Evolutionary conservation across 305 asterid genomes (phyloP), one percentile per base, ranked within the genome.

Genomic region (Solanum hybrid): DNA sequence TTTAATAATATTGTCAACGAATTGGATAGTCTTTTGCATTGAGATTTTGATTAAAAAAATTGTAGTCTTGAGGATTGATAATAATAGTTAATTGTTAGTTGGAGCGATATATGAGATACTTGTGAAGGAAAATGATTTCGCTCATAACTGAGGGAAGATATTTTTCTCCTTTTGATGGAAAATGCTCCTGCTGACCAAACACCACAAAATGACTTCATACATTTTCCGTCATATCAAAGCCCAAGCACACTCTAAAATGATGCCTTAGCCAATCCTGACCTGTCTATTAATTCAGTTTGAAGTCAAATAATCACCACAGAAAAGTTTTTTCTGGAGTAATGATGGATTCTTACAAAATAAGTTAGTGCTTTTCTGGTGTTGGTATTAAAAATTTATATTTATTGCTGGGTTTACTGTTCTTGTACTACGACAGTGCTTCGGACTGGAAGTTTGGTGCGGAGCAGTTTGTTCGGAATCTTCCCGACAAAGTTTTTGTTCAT

Each of bases 401-500:
- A 29, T 84, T 51, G 19, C 40, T 84, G 87, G 29, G 34, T 17
- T 84, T 42, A 82, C 34, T 81, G 66, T 27, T 84, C 40, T 75
- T 78, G n/a, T 88, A 26, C 76, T 13, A 22, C 38, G 87, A 91
- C 93, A 94, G 96, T 91, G 88, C 95, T 66, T 89, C 94, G 1
- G 93, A 93, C 90, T 94, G 96, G 95, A 92, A 91, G 82, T 94
- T 93, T 72, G 96, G 90, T 27, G 93, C 96, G 4, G 94, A 93
- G 89, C 94, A 92, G 90, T 94, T 94, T 89, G 93, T 94, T 78
- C 91, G 92, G 88, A 89, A 31, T 89, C 94, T 93, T 77, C 93
- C 94, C 27, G 96, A 94, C 90, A 94, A 92, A 89, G 94, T 94
- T 69, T 94, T 90, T 90, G 96, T 93, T 88, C 95, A 93, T 91